Evolutionary conservation across 106 monocot species (phyloP).

Genomic region (Ottelia alismoides): DNA sequence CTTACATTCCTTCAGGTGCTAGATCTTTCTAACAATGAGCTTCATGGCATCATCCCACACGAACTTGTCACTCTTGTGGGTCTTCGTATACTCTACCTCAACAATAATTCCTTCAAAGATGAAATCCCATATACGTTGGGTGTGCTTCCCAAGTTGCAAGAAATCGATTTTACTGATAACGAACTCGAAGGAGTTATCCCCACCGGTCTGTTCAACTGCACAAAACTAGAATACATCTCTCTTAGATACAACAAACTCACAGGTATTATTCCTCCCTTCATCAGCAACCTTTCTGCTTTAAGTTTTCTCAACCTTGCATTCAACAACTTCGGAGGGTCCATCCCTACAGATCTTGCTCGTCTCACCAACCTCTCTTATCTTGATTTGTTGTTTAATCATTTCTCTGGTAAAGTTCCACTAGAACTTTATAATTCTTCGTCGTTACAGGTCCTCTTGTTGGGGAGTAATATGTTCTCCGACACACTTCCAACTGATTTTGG

Average conservation of each 20-base stretch:
- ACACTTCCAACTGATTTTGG: constrained; percentile 1
- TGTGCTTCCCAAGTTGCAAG: background rate
- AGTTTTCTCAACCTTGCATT: background rate
- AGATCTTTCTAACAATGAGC: background rate
- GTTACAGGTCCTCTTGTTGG: background rate
- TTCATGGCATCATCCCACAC: background rate
- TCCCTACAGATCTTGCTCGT: background rate
- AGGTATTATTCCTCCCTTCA: background rate
- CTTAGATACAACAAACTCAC: background rate
- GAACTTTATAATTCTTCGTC: background rate
- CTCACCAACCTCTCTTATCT: background rate
- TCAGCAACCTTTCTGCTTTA: background rate
- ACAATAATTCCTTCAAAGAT: background rate
- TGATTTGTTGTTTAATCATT: background rate
- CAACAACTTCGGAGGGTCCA: background rate
- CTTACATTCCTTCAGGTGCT: constrained; percentile 9
- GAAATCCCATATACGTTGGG: background rate
- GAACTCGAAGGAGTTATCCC: background rate
- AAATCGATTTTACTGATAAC: background rate
- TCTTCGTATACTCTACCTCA: background rate
- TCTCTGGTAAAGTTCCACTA: background rate
- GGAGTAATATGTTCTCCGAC: background rate
- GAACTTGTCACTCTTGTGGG: background rate
- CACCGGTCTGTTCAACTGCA: background rate
- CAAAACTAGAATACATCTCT: background rate